These are phyloP conservation scores for Rhizopus stolonifer DNA, from an alignment of 371 early-diverging fungal species.

Conservation along the genomic window DNA sequence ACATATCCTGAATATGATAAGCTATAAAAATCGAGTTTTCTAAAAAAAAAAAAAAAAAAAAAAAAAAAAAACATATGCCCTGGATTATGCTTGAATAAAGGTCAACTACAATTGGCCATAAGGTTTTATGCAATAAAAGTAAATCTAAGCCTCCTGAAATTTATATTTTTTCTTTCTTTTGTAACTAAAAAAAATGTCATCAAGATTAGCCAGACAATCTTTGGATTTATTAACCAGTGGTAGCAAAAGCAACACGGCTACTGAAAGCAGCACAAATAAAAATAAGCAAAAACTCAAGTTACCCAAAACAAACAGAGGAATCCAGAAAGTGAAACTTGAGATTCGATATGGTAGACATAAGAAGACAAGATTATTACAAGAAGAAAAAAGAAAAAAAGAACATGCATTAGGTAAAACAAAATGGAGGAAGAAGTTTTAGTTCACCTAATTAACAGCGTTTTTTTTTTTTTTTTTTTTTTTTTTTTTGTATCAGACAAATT, in stretches of 20 bases:
- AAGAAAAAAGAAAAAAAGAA: slow-evolving; percentile 38
- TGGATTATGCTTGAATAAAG: too few species aligned
- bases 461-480: background rate
- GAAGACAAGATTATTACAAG: slow-evolving; percentile 33
- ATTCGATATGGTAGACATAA: slow-evolving; percentile 57
- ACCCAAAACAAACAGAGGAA: slow-evolving; percentile 59
- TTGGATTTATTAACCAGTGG: slow-evolving; percentile 26
- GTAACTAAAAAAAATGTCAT: slow-evolving; percentile 34
- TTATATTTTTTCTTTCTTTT: slow-evolving; percentile 3
- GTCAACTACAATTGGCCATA: too few species aligned
- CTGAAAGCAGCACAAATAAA: slow-evolving; percentile 2
- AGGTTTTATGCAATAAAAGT: background rate
- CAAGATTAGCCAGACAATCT: slow-evolving; percentile 36
- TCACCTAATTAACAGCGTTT: too few species aligned
- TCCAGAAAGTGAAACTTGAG: slow-evolving; percentile 59
- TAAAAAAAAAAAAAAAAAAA: too few species aligned
- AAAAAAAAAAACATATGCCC: too few species aligned
- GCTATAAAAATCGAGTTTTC: too few species aligned
- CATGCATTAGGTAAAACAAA: slow-evolving; percentile 50
- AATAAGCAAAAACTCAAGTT: slow-evolving; percentile 23
- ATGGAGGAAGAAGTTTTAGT: background rate
- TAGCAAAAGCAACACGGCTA: slow-evolving; percentile 11
- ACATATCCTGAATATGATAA: too few species aligned
- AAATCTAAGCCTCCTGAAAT: background rate
- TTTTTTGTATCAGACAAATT: slow-evolving; percentile 26